These are phyloP conservation scores for Lachnellula subtilissima DNA, from an alignment of 2,329 filamentous ascomycete species.

Conservation along the genomic window DNA sequence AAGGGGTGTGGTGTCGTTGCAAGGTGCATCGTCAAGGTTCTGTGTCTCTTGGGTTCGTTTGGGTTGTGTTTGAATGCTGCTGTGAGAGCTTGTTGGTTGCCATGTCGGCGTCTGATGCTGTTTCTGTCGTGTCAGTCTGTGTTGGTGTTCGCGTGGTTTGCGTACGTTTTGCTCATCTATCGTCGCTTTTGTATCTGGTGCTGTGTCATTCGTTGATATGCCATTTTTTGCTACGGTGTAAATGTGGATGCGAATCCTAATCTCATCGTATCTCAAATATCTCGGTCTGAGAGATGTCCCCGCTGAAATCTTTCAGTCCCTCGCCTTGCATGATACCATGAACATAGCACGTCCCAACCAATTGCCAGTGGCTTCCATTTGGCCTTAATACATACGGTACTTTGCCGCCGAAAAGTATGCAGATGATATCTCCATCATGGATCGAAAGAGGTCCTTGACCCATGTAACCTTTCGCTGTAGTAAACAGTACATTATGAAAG, in stretches of 20 bases:
- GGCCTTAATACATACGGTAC: constrained; percentile 7
- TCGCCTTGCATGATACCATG: constrained; percentile 13
- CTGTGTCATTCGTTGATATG: too few relatives aligned
- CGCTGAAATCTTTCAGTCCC: background rate
- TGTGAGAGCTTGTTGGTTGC: too few relatives aligned
- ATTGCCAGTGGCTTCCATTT: background rate
- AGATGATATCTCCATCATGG: constrained; percentile 2
- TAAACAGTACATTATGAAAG: background rate
- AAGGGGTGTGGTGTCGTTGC: too few relatives aligned
- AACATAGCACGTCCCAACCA: constrained; percentile 9
- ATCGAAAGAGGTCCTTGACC: constrained; percentile 2
- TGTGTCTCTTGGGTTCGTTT: too few relatives aligned
- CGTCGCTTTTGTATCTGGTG: too few relatives aligned
- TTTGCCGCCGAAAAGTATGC: constrained; percentile 7
- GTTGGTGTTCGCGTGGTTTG: too few relatives aligned
- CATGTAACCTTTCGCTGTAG: constrained; percentile 8
- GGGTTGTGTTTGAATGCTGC: too few relatives aligned
- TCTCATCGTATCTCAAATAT: background rate
- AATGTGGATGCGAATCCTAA: background rate
- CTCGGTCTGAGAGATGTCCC: background rate
- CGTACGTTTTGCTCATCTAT: too few relatives aligned
- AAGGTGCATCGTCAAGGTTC: too few relatives aligned
- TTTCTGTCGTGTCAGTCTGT: too few relatives aligned
- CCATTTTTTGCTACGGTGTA: too few relatives aligned
- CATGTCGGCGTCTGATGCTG: too few relatives aligned